Evolutionary conservation across 2,329 filamentous ascomycete species (phyloP).

Genomic region (Calonectria honghensis): DNA sequence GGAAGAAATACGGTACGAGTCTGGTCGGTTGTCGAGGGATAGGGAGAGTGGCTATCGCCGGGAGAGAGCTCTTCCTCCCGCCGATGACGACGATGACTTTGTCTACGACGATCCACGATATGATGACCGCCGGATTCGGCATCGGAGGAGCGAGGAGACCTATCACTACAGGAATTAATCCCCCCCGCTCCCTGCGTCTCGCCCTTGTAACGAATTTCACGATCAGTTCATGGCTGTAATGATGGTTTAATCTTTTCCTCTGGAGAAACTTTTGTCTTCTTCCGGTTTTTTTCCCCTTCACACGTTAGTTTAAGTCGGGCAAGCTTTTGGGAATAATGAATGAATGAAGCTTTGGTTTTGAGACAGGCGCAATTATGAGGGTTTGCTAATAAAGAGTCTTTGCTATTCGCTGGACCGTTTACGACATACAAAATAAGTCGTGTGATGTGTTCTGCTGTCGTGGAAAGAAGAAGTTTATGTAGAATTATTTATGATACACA

Average conservation of each 20-base stretch:
- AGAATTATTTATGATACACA: slow-evolving; percentile 24
- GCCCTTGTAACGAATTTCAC: slow-evolving; percentile 39
- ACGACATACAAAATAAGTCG: slow-evolving; percentile 5
- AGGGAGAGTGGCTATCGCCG: slow-evolving; percentile 35
- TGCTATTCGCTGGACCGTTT: background rate
- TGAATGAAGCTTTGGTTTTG: background rate
- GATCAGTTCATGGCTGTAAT: slow-evolving; percentile 34
- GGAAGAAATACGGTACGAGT: slow-evolving; percentile 47
- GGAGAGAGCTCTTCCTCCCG: slow-evolving; percentile 47
- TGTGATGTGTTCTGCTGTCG: background rate
- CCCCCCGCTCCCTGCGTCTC: slow-evolving; percentile 1
- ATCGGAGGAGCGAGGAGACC: slow-evolving; percentile 53
- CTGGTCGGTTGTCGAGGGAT: slow-evolving; percentile 4
- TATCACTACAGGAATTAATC: slow-evolving; percentile 50
- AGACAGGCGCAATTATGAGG: slow-evolving; percentile 14
- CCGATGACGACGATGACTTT: slow-evolving; percentile 55
- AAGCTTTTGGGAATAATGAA: slow-evolving; percentile 11
- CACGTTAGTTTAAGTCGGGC: background rate
- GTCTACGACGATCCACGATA: slow-evolving; percentile 56
- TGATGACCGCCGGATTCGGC: slow-evolving; percentile 52
- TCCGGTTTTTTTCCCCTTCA: background rate
- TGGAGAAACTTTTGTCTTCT: background rate
- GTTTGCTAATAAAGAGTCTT: background rate
- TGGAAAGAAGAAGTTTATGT: slow-evolving; percentile 1
- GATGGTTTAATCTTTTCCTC: background rate